Evolutionary conservation across 2,329 filamentous ascomycete species (phyloP).

Genomic region (Penicillium sp.): DNA sequence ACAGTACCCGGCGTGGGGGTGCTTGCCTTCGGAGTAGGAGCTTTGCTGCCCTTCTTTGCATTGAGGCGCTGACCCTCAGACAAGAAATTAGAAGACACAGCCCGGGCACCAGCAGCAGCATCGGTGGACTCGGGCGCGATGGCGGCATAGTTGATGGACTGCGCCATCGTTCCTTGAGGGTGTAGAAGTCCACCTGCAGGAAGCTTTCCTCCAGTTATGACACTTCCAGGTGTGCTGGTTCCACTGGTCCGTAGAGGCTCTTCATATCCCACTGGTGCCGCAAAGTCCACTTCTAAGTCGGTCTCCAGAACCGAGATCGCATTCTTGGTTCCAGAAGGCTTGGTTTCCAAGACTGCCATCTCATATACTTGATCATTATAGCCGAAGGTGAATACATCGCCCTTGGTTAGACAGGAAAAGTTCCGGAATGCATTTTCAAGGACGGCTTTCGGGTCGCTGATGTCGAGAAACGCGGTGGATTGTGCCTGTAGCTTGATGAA

Average conservation of each 20-base stretch:
- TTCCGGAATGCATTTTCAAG: slow-evolving; percentile 95
- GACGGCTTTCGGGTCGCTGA: slow-evolving; percentile 95
- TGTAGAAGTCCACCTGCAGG: slow-evolving; percentile 76
- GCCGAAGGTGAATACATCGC: slow-evolving; percentile 91
- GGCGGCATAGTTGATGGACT: slow-evolving; percentile 92
- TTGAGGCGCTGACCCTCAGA: slow-evolving; percentile 79
- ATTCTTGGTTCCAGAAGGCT: slow-evolving; percentile 79
- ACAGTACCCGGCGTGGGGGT: slow-evolving; percentile 68
- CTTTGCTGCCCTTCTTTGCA: slow-evolving; percentile 78
- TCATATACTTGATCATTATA: slow-evolving; percentile 96
- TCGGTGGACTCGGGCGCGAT: slow-evolving; percentile 78
- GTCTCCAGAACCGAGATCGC: slow-evolving; percentile 93
- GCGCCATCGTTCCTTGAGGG: slow-evolving; percentile 89
- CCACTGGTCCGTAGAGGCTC: slow-evolving; percentile 78
- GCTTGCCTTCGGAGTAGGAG: slow-evolving; percentile 69
- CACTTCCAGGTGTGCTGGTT: slow-evolving; percentile 81
- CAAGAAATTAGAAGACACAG: slow-evolving; percentile 74
- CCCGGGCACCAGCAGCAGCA: slow-evolving; percentile 63
- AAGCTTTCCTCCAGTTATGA: slow-evolving; percentile 60
- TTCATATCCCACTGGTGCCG: slow-evolving; percentile 88
- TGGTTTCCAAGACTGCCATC: slow-evolving; percentile 90
- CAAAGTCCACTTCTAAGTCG: slow-evolving; percentile 94
- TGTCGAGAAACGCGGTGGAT: slow-evolving; percentile 89
- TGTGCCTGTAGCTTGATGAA: slow-evolving; percentile 98
- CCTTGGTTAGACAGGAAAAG: slow-evolving; percentile 90